Percentiles rank a stretch among this genome's conserved stretches.
phyloP scores from a whole-genome alignment of 2,329 filamentous ascomycete genomes.

The Ampelomyces quisqualis region DNA sequence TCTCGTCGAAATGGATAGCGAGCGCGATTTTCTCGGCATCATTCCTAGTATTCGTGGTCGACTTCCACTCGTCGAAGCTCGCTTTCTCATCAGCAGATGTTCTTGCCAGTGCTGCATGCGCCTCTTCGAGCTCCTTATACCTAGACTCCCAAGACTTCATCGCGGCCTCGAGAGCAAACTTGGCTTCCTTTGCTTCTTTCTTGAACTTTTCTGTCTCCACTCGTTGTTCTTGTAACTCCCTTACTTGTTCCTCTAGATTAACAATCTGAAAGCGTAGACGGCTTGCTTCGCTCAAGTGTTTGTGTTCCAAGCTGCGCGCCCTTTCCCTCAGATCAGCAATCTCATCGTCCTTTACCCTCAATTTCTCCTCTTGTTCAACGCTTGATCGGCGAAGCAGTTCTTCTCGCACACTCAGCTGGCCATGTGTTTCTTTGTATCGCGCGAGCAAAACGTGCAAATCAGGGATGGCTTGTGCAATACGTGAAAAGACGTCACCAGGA shows the following conservation, averaged over 20 bases:
- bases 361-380: slow-evolving; percentile 52
- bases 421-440: slow-evolving; percentile 54
- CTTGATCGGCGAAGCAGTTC: slow-evolving; percentile 53
- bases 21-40: slow-evolving; percentile 45
- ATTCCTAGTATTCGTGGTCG: slow-evolving; percentile 35
- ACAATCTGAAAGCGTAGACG: slow-evolving; percentile 55
- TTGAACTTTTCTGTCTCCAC: slow-evolving; percentile 49
- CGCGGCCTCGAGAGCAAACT: slow-evolving; percentile 32
- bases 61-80: slow-evolving; percentile 50
- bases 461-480: slow-evolving; percentile 43
- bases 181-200: slow-evolving; percentile 37
- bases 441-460: slow-evolving; percentile 43
- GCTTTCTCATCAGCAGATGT: slow-evolving; percentile 41
- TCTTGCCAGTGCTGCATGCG: slow-evolving; percentile 43
- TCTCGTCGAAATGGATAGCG: slow-evolving; percentile 44
- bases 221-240: slow-evolving; percentile 53
- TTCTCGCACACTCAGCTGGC: slow-evolving; percentile 52
- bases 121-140: slow-evolving; percentile 48
- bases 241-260: slow-evolving; percentile 55
- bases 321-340: slow-evolving; percentile 55
- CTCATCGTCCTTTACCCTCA: slow-evolving; percentile 55
- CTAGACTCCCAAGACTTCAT: slow-evolving; percentile 46
- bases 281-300: slow-evolving; percentile 53
- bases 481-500: slow-evolving; percentile 41
- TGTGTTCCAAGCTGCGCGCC: slow-evolving; percentile 52